Evolutionary conservation across 2,329 filamentous ascomycete species (phyloP), one percentile per base, ranked within the genome.

Genomic region (Pseudocercospora crystallina): DNA sequence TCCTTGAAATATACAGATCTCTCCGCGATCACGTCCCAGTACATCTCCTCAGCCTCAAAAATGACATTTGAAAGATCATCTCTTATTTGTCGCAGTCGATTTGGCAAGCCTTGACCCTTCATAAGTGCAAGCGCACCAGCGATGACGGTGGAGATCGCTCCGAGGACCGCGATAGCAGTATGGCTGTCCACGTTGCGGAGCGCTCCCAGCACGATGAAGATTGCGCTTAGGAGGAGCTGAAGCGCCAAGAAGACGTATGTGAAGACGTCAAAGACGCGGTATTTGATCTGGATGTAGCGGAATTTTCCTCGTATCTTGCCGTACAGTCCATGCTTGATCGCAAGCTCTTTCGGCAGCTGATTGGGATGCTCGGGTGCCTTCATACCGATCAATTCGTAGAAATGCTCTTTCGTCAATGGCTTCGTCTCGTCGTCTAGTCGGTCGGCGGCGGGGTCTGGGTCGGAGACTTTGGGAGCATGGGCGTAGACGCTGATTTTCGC

Each of bases 131-230:
- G 47, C 12, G 61, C 47, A 3, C 69, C 68, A 8, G 61, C 67
- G 3, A 69, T 61, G 4, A 70, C 62, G 2, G 65, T 67, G 38
- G 63, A 65, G 10, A 70, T 52, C 1, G 67, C 67, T 5, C 66
- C 65, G 0, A 69, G 56, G 2, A 63, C 47, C 3, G 63, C 65
- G 15, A 69, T 63, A n/a, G 63, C 59, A 14, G 65, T 50, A 26
- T 69, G 65, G 11, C 59, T 58, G 35, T 64, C 59, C 13, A 66
- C 51, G 26, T 53, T 41, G 26, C 53, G 35, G 17, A 66, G 41
- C 9, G 62, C 59, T 30, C 68, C 69, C 12, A 71, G 62, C 1
- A 71, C 51, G 54, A 71, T 69, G 42, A 71, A 65, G 1, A 69
- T 57, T 8, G 68, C 68, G 26, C 62, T 64, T 8, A 71, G 54